Conservation (phyloP, 2,329 filamentous ascomycete species). For the Sphaerulina musiva region DNA sequence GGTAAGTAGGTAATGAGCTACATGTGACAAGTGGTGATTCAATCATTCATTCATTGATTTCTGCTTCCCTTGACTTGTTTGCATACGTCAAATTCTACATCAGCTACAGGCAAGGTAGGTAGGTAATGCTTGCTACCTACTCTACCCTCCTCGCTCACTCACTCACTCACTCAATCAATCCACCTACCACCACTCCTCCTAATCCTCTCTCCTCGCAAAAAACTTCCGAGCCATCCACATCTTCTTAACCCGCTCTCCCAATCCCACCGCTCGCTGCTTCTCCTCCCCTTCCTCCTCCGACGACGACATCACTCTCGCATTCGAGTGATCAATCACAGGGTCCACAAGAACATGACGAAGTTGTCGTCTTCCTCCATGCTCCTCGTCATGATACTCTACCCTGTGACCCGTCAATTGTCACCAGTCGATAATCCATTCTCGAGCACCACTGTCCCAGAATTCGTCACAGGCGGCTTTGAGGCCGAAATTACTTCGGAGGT, state of each 20-base stretch:
- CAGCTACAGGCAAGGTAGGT: too few relatives aligned
- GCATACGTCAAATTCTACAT: too few relatives aligned
- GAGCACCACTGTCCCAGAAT: conserved; percentile 80
- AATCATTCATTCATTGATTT: too few relatives aligned
- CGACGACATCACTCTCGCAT: too few relatives aligned
- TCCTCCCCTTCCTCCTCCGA: not conserved
- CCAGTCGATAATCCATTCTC: conserved; percentile 58
- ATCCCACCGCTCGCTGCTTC: not conserved
- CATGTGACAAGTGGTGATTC: too few relatives aligned
- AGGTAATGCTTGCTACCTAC: too few relatives aligned
- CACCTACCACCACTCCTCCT: too few relatives aligned
- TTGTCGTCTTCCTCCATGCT: too few relatives aligned
- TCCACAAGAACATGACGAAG: not conserved
- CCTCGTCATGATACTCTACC: conserved; percentile 1
- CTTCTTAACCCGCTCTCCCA: conserved; percentile 3
- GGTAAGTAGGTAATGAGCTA: too few relatives aligned
- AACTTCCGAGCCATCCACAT: not conserved
- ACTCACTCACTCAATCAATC: too few relatives aligned
- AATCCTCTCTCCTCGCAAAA: not conserved
- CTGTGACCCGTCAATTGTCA: conserved; percentile 8
- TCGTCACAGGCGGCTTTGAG: conserved; percentile 77
- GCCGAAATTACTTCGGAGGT: conserved; percentile 74
- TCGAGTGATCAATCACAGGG: not conserved
- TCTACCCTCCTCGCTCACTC: too few relatives aligned
- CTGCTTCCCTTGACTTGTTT: too few relatives aligned